Conservation (phyloP, 768 basidiomycete species). For the Hericium alpestre region DNA sequence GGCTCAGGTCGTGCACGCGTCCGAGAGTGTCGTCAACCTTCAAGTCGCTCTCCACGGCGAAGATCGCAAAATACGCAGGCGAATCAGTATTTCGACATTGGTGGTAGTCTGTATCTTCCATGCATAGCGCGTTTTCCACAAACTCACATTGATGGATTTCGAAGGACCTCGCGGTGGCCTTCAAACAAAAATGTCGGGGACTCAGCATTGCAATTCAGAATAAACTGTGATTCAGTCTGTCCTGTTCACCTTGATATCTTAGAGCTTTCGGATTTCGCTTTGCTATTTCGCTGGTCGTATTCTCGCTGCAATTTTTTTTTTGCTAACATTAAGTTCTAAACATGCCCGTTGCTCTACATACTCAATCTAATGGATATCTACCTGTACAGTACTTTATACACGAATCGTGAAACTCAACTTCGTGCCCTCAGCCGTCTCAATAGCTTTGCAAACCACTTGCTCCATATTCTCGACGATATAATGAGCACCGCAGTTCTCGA, state of each 20-base stretch:
- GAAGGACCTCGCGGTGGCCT: not conserved
- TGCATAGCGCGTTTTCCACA: not conserved
- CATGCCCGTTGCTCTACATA: not conserved
- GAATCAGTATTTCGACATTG: not conserved
- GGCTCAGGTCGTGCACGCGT: not conserved
- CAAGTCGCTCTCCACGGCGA: not conserved
- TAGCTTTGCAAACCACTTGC: conserved; percentile 29
- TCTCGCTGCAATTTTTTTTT: no score
- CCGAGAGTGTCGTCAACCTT: not conserved
- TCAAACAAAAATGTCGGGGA: not conserved
- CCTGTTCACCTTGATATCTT: no score
- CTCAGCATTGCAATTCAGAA: no score
- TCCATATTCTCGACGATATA: conserved; percentile 47
- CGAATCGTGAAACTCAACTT: conserved; percentile 33
- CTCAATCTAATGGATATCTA: not conserved
- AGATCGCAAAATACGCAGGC: not conserved
- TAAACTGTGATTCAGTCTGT: no score
- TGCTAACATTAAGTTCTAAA: not conserved
- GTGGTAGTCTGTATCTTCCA: not conserved
- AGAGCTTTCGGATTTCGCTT: no score
- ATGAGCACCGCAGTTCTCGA: conserved; percentile 46
- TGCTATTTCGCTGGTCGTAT: no score
- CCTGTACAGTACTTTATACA: not conserved
- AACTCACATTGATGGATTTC: not conserved
- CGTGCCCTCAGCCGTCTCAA: conserved; percentile 23